A percentile compares a stretch with the other conserved stretches of the same genome.
Evolutionary conservation across 768 basidiomycete genomes (phyloP).

Genomic region (Suillus brevipes): DNA sequence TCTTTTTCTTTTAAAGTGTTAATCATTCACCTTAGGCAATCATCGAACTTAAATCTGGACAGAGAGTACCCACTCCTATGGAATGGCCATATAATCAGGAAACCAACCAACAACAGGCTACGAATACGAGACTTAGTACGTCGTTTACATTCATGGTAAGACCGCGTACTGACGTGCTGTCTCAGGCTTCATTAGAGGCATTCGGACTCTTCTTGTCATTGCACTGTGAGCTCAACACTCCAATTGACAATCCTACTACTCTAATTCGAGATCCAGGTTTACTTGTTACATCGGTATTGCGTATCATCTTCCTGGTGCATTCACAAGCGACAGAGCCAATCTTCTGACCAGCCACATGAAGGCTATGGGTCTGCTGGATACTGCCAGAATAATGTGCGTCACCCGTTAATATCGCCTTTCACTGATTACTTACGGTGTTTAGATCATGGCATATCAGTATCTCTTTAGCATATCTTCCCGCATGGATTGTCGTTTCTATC

Average conservation of each 20-base stretch:
- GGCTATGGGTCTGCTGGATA: conserved; percentile 76
- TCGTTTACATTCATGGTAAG: conserved; percentile 9
- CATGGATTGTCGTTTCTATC: conserved; percentile 68
- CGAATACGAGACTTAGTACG: conserved; percentile 56
- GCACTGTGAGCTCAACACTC: conserved; percentile 50
- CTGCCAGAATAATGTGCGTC: conserved; percentile 60
- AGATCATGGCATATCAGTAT: conserved; percentile 68
- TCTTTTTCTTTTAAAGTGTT: background rate
- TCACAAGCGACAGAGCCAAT: conserved; percentile 64
- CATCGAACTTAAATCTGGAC: conserved; percentile 65
- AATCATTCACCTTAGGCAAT: conserved; percentile 50
- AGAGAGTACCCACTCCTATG: conserved; percentile 52
- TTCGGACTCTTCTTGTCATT: conserved; percentile 62
- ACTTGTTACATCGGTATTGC: conserved; percentile 70
- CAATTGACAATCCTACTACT: background rate
- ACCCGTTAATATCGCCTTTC: conserved; percentile 2
- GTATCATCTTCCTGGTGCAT: conserved; percentile 76
- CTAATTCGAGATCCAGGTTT: conserved; percentile 44
- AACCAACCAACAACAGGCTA: conserved; percentile 66
- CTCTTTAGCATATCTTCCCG: conserved; percentile 69
- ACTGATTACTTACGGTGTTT: conserved; percentile 1
- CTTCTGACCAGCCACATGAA: conserved; percentile 71
- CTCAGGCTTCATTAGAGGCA: conserved; percentile 61
- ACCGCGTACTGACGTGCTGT: conserved; percentile 9
- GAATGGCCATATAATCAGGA: conserved; percentile 75